Evolutionary conservation across 345 rosid genomes (phyloP).

Genomic region (Physaria fendleri): DNA sequence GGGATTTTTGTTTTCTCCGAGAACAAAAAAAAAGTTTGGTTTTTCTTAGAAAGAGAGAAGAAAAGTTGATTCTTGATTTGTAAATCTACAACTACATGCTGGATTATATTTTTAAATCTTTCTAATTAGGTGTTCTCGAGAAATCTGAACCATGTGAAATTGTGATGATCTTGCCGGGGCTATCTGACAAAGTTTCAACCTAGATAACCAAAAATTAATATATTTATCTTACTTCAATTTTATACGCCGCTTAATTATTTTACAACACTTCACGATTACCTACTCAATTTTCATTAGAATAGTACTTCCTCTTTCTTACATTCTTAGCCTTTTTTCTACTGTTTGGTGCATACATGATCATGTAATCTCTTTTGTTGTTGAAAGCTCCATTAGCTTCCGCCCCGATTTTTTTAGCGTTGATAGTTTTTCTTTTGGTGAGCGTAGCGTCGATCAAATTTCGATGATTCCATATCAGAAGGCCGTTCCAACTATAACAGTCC

Average conservation of each 20-base stretch:
- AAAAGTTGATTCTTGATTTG: conserved; percentile 19
- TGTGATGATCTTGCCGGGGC: conserved; percentile 14
- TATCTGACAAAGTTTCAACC: conserved; percentile 13
- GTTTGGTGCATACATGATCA: no score
- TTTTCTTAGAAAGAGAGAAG: conserved; percentile 2
- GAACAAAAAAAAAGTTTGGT: not conserved
- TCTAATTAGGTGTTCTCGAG: not conserved
- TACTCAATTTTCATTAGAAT: no score
- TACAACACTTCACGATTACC: conserved; percentile 4
- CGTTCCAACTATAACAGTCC: no score
- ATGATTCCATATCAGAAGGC: no score
- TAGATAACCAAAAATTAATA: conserved; percentile 15
- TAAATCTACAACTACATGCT: not conserved
- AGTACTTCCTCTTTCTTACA: no score
- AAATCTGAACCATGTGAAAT: conserved; percentile 18
- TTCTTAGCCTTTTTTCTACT: no score
- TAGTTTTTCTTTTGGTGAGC: no score
- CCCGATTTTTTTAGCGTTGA: no score
- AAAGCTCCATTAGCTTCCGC: no score
- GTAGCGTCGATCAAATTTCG: no score
- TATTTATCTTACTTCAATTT: no score
- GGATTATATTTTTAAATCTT: not conserved
- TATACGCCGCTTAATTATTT: not conserved
- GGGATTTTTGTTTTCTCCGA: not conserved
- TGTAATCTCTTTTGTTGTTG: no score